Conservation (phyloP, 345 rosid species). For the Anastatica hierochuntica region DNA sequence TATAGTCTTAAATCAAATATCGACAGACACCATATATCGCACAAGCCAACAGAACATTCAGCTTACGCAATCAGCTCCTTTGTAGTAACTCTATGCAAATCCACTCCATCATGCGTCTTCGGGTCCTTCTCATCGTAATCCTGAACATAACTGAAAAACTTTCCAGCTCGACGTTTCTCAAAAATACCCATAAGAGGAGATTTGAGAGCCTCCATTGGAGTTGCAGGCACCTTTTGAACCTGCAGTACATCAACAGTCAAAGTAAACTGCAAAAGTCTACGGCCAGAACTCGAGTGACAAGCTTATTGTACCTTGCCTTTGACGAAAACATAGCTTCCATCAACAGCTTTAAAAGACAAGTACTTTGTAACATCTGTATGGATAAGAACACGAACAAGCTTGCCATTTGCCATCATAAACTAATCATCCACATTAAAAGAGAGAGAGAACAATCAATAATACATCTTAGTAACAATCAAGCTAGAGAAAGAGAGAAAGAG, state of each 20-base stretch:
- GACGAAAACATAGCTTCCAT: conserved; percentile 84
- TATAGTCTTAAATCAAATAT: not conserved
- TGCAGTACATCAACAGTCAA: conserved; percentile 16
- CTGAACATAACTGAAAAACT: conserved; percentile 79
- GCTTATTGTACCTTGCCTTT: conserved; percentile 79
- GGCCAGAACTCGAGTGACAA: not conserved
- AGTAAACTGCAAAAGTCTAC: not conserved
- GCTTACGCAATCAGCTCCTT: conserved; percentile 79
- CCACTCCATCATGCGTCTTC: conserved; percentile 96
- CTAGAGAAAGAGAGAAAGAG: not conserved
- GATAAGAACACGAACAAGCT: conserved; percentile 95
- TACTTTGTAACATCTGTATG: conserved; percentile 94
- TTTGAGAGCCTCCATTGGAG: conserved; percentile 87
- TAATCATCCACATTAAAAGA: conserved; percentile 21
- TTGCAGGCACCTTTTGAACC: conserved; percentile 98
- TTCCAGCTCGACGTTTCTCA: conserved; percentile 95
- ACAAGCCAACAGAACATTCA: conserved; percentile 8
- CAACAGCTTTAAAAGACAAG: conserved; percentile 98
- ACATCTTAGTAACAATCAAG: no score
- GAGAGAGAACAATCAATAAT: not conserved
- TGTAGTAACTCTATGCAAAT: conserved; percentile 77
- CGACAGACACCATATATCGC: not conserved
- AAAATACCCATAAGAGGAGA: conserved; percentile 98
- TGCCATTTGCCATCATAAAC: conserved; percentile 98
- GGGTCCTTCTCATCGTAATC: no score